Evolutionary conservation across 306 rosid species (phyloP), one percentile per base, ranked within the genome.

Genomic region (Cotoneaster glaucophyllus): DNA sequence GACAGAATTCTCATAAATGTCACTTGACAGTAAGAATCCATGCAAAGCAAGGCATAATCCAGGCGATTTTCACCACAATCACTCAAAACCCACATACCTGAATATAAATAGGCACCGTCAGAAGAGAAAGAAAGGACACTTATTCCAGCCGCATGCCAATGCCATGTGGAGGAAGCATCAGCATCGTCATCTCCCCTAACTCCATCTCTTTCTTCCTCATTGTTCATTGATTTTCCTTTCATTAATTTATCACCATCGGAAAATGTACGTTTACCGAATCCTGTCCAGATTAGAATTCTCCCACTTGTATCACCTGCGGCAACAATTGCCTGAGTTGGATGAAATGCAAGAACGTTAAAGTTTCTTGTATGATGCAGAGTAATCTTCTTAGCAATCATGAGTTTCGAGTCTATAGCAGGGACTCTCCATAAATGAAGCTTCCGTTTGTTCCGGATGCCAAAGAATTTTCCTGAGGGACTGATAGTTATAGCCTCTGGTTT

Each of bases 241-340:
- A 26, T 73, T 68, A 57, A 22, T 32, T 79, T 82, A 52, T 74
- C 76, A 48, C 82, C 69, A 8, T 66, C 67, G 15, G 69, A 64
- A 86, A 88, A 88, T 45, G 77, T 80, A 64, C 25, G 85, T 63
- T 78, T 68, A 64, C 97, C 97, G 81, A 95, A 85, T 56, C 85
- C 93, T 82, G 92, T 84, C 96, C 92, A 95, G 68, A 89, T 84
- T 78, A 92, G 84, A 77, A 95, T 89, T 85, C 99, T 89, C 76
- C 99, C 99, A 64, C 86, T 83, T 62, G 70, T 82, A 89, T 95
- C 97, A 80, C 97, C 97, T 1, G 97, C 97, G 77, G 99, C 99
- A 39, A 95, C 89, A 26, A 79, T 89, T 78, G 93, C 88, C 81
- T 85, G 83, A 7, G 86, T 82, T 66, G 96, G 97, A 84, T 95